Conservation (phyloP, 2,329 filamentous ascomycete genomes). For the Hypoxylon sp. region DNA sequence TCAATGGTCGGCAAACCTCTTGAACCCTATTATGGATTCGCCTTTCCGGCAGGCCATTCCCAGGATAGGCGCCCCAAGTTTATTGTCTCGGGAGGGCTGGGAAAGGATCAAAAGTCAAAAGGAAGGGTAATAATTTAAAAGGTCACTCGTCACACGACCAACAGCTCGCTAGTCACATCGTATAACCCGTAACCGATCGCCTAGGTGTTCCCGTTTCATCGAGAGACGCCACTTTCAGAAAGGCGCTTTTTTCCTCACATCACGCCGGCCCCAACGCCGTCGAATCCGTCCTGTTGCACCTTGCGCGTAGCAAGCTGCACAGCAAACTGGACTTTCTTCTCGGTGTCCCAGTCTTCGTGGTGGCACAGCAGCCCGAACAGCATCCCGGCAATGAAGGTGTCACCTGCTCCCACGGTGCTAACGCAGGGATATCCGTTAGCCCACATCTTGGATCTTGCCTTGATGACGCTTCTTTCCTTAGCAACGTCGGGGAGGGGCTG, state of each 20-base stretch:
- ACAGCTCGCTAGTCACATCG: conserved; percentile 37
- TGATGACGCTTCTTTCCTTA: conserved; percentile 8
- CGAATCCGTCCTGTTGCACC: conserved; percentile 74
- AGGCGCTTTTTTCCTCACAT: conserved; percentile 37
- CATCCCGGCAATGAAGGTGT: conserved; percentile 80
- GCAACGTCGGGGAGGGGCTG: neutral
- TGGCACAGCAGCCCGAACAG: conserved; percentile 70
- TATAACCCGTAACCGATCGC: conserved; percentile 35
- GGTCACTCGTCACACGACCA: conserved; percentile 38
- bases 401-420: conserved; percentile 78
- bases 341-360: conserved; percentile 60
- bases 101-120: neutral
- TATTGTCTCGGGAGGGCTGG: conserved; percentile 16
- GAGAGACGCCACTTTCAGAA: conserved; percentile 39
- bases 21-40: conserved; percentile 29
- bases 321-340: conserved; percentile 67
- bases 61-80: conserved; percentile 23
- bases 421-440: conserved; percentile 42
- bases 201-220: conserved; percentile 33
- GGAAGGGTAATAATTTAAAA: conserved; percentile 10
- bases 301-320: conserved; percentile 76
- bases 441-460: conserved; percentile 21
- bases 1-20: conserved; percentile 13
- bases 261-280: conserved; percentile 57
- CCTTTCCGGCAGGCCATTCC: conserved; percentile 24